Evolutionary conservation across 108 stramenopile genomes (phyloP).

Genomic region (Cyclotella baltica): DNA sequence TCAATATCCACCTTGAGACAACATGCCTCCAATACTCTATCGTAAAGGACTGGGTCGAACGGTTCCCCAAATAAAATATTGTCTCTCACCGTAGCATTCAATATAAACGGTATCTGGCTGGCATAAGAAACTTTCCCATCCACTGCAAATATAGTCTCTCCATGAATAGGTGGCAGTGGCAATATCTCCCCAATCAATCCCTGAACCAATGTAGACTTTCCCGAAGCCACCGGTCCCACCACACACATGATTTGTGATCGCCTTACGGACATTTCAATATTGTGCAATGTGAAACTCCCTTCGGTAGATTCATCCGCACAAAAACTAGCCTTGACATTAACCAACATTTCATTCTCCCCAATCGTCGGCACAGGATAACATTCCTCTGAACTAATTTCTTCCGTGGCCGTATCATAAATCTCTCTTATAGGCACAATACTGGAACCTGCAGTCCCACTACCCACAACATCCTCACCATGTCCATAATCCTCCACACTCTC

Average conservation of each 20-base stretch:
- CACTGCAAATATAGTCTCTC: conserved; percentile 13
- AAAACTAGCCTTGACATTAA: conserved; percentile 40
- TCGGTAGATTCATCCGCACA: conserved; percentile 16
- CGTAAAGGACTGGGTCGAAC: conserved; percentile 79
- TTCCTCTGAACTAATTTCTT: too few relatives aligned
- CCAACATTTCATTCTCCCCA: too few relatives aligned
- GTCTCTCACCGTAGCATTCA: conserved; percentile 91
- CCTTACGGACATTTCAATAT: conserved; percentile 55
- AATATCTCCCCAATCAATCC: conserved; percentile 81
- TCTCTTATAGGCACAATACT: background rate
- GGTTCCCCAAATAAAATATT: conserved; percentile 95
- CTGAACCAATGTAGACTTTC: conserved; percentile 80
- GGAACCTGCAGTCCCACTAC: background rate
- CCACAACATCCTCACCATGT: background rate
- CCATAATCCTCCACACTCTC: conserved; percentile 26
- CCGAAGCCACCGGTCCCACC: conserved; percentile 66
- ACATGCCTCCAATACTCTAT: conserved; percentile 85
- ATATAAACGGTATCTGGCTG: conserved; percentile 92
- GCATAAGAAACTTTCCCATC: conserved; percentile 83
- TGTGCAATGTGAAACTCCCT: conserved; percentile 58
- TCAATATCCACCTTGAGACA: conserved; percentile 74
- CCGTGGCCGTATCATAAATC: background rate
- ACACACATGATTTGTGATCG: conserved; percentile 67
- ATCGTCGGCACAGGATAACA: too few relatives aligned
- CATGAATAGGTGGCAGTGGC: background rate